Base-by-base conservation (phyloP, 2,329 filamentous ascomycete genomes). In the Xylaria multiplex region DNA sequence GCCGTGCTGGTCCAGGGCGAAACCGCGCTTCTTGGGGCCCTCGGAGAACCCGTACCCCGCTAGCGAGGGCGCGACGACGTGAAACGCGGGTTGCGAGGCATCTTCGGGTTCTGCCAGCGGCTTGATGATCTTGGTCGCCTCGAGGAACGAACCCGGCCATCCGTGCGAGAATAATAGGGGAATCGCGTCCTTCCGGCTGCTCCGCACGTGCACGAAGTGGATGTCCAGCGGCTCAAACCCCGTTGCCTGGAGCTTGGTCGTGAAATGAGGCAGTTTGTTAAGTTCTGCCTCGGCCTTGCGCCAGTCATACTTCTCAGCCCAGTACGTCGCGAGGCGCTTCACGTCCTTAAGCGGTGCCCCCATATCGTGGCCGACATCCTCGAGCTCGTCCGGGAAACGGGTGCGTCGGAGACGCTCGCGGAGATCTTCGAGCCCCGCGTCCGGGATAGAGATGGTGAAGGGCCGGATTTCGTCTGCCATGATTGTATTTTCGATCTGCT, bases 281-380 rank as follows among this genome's bases (percentile, higher is more conserved):
- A 92, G 75, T 53, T 82, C 80, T 4, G 80, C 77, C 75, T 92
- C 89, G 22, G 84, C 82, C 42, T 80, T 78, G 37, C 87, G 82
- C 89, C 89, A 92, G 75, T 91, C 84, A 67, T 74, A 80, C 73
- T 84, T 88, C 4, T 84, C 78, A 43, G 82, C 79, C 89, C 89
- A 92, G 70, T 86, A 80, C 5, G 80, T 76, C 1, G 83, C 80
- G 24, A 92, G 80, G 9, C 87, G 82, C 72, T 88, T 87, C 64
- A 91, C 77, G 62, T 90, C 88, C 1, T 79, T 77, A 0, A 90
- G 76, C 0, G 88, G 88, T 11, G 85, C 81, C 16, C 90, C 90
- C 70, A 88, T 49, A 22, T 61, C 52, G 1, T 40, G 59, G 16
- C 65, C 65, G 5, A 43, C 59, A 27, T 59, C 58, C 11, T 70